phyloP scores from a whole-genome alignment of 2,329 filamentous ascomycete species.

The Davidsoniella australis region DNA sequence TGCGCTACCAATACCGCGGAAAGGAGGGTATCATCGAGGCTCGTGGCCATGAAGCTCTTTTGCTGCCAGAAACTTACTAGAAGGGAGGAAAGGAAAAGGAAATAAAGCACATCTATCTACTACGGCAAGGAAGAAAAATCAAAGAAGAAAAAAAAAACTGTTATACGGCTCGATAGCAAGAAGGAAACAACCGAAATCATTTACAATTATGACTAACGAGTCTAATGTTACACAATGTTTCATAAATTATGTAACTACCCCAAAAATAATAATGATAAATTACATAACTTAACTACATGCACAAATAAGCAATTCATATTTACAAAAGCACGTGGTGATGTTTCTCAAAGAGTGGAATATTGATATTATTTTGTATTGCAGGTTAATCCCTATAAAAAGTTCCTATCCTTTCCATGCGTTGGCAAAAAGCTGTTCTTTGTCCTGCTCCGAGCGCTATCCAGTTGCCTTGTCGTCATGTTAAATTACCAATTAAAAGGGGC shows the following conservation, averaged over 20 bases:
- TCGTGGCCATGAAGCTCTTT: conserved; percentile 21
- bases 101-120: neutral
- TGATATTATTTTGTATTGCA: no score
- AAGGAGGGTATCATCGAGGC: conserved; percentile 19
- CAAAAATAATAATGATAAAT: no score
- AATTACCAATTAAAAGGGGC: neutral
- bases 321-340: no score
- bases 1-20: conserved; percentile 24
- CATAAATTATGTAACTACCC: no score
- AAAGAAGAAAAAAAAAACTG: neutral
- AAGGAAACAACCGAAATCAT: no score
- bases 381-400: no score
- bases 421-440: neutral
- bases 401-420: neutral
- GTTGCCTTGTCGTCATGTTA: neutral
- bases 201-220: no score
- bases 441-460: conserved; percentile 1
- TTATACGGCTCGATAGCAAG: no score
- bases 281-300: no score
- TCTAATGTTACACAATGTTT: no score
- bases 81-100: neutral
- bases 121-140: neutral
- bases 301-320: no score
- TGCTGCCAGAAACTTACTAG: conserved; percentile 1
- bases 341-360: no score